A percentile compares a stretch with the other conserved stretches of the same genome.
Conservation (phyloP, 148 eudicot genomes). For the Heliamphora exappendiculata region DNA sequence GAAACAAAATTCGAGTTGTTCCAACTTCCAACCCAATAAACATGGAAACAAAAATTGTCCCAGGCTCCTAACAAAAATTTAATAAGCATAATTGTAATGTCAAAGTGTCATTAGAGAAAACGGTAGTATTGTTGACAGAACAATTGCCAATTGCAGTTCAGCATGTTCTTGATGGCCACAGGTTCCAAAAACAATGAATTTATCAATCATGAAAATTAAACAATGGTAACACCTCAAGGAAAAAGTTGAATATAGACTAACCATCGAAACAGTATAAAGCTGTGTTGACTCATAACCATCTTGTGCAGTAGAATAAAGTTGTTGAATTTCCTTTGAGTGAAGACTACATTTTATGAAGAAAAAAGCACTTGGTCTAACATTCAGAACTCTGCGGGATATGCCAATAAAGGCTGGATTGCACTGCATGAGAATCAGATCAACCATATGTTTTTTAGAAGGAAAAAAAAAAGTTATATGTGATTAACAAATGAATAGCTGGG, state of each 20-base stretch:
- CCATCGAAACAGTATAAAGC: slow-evolving; percentile 60
- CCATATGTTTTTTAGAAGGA: background rate
- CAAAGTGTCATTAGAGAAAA: background rate
- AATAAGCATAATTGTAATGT: background rate
- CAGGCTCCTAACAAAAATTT: background rate
- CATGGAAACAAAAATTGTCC: background rate
- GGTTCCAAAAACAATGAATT: background rate
- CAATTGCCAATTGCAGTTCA: background rate
- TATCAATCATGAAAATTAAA: background rate
- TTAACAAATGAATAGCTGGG: background rate
- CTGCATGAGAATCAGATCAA: slow-evolving; percentile 37
- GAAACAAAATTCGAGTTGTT: background rate
- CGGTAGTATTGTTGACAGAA: background rate
- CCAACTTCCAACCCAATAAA: slow-evolving; percentile 1
- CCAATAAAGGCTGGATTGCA: slow-evolving; percentile 66
- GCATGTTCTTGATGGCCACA: background rate
- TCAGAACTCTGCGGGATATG: slow-evolving; percentile 71
- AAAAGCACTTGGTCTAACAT: slow-evolving; percentile 91
- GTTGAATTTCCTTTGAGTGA: slow-evolving; percentile 65
- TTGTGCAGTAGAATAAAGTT: slow-evolving; percentile 63
- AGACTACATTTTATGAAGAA: slow-evolving; percentile 83
- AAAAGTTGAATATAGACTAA: slow-evolving; percentile 25
- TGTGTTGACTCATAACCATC: slow-evolving; percentile 94
- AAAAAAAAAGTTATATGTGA: background rate
- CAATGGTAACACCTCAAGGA: background rate